Base-by-base conservation (phyloP, 176 grass and related monocot species). In the Phragmites australis region DNA sequence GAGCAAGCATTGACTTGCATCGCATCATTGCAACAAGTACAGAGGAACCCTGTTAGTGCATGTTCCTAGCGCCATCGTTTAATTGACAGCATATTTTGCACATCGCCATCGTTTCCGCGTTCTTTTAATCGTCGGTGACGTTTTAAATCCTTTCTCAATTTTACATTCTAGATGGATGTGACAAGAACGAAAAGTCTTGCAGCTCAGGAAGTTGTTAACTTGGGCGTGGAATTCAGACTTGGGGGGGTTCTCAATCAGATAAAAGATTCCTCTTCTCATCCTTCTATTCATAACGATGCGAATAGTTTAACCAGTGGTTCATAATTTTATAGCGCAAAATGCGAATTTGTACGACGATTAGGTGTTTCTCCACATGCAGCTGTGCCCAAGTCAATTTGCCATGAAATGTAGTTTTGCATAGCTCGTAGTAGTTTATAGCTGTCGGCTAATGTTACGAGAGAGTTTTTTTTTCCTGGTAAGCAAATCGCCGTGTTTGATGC, bases 331-430 rank as follows among this genome's bases (percentile, higher is more conserved):
- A 40, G 42, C 12, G 22, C 57, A 57, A 89, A 78, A 89, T 86
- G 83, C 83, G 25, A 89, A 59, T 78, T 82, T 66, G 66, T 82
- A 59, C 59, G 72, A 44, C 45, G 73, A 89, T 86, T 82, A 86
- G 88, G 78, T 82, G 83, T 34, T 82, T 82, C 48, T 51, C 72
- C 88, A 89, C 88, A 89, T 89, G 88, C 82, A 89, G 56, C 41
- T 60, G 73, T 27, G 78, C 78, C 26, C 78, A 82, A 89, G 83
- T 89, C 88, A 89, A 82, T 89, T 39, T 72, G 65, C 39, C 19
- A 63, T 40, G 40, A 49, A 47, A 46, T 75, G 75, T 68, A 68
- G 34, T 58, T 72, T 70, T 49, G 45, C 75, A 13, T 62, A 64
- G 65, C 67, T 34, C 43, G n/a, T 68, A 43, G 3, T 88, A 73